Percentiles rank a stretch among this genome's conserved stretches.
phyloP scores from a whole-genome alignment of 2,329 filamentous ascomycete species.

The Diaporthe sp. region DNA sequence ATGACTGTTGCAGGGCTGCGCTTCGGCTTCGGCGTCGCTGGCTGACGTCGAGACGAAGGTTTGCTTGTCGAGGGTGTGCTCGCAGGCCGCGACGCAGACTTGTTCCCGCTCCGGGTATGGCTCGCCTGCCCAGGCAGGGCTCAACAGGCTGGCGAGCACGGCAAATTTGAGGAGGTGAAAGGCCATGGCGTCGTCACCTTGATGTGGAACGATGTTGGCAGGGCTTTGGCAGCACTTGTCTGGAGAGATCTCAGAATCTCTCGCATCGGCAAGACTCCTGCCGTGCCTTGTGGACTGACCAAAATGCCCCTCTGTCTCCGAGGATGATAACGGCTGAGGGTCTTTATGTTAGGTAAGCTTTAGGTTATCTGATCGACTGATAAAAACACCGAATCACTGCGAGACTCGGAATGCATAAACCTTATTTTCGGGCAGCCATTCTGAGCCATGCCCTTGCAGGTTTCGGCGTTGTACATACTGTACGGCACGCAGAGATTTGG shows the following conservation, averaged over 20 bases:
- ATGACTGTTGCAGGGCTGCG: background rate
- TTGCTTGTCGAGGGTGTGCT: conserved; percentile 14
- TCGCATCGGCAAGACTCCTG: background rate
- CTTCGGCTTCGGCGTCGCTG: background rate
- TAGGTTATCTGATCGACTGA: conserved; percentile 24
- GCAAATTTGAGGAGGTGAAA: background rate
- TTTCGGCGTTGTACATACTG: background rate
- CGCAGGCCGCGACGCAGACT: conserved; percentile 23
- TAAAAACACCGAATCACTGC: background rate
- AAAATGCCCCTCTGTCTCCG: background rate
- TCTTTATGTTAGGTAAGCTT: background rate
- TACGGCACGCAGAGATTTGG: background rate
- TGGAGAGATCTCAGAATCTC: background rate
- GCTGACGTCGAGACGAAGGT: background rate
- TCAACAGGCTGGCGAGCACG: background rate
- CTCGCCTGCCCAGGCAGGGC: conserved; percentile 4
- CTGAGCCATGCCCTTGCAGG: background rate
- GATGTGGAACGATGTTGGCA: too few species aligned
- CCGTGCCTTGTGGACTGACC: background rate
- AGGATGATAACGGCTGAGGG: background rate
- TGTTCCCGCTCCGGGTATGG: conserved; percentile 19
- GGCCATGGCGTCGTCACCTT: background rate
- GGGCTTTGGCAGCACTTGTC: background rate
- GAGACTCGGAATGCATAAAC: background rate
- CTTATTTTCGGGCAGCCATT: background rate